Percentiles rank a stretch among this genome's conserved stretches.
Conservation (phyloP, 1,284 basidiomycete genomes). For the Phaffia rhodozyma region DNA sequence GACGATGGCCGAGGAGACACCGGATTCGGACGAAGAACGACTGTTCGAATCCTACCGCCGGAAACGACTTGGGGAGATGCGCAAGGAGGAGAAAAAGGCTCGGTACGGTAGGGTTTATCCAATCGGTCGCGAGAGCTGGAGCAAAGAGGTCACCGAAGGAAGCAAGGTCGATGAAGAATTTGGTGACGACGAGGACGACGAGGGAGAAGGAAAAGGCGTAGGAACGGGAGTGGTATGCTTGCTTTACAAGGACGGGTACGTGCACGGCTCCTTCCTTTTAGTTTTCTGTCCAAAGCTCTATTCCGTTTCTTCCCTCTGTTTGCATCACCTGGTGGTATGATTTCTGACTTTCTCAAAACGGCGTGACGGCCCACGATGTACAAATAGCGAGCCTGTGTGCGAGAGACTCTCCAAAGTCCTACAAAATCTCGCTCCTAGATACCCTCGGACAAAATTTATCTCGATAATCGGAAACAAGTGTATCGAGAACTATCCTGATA, state of each 20-base stretch:
- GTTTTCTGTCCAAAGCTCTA: not conserved
- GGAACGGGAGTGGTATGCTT: conserved; percentile 82
- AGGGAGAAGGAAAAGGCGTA: conserved; percentile 9
- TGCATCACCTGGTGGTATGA: no score
- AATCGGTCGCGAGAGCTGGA: no score
- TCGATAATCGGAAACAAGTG: conserved; percentile 92
- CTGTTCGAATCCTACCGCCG: conserved; percentile 57
- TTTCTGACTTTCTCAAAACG: conserved; percentile 5
- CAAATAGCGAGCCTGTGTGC: conserved; percentile 57
- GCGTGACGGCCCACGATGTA: not conserved
- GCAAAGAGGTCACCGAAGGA: conserved; percentile 46
- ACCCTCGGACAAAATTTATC: conserved; percentile 89
- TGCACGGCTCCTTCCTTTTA: conserved; percentile 15
- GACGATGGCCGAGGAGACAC: conserved; percentile 52
- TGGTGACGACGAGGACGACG: conserved; percentile 32
- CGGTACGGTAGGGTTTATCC: conserved; percentile 69
- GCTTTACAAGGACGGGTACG: conserved; percentile 76
- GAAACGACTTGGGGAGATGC: conserved; percentile 56
- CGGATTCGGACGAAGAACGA: conserved; percentile 66
- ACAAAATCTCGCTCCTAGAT: conserved; percentile 57
- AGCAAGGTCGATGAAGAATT: conserved; percentile 17
- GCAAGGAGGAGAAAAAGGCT: conserved; percentile 48
- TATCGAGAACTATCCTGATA: conserved; percentile 89
- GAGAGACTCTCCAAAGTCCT: conserved; percentile 64
- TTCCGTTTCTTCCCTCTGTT: not conserved